These are phyloP conservation scores for Hypomyces rosellus DNA, from an alignment of 2,329 filamentous ascomycete species.

Conservation along the genomic window DNA sequence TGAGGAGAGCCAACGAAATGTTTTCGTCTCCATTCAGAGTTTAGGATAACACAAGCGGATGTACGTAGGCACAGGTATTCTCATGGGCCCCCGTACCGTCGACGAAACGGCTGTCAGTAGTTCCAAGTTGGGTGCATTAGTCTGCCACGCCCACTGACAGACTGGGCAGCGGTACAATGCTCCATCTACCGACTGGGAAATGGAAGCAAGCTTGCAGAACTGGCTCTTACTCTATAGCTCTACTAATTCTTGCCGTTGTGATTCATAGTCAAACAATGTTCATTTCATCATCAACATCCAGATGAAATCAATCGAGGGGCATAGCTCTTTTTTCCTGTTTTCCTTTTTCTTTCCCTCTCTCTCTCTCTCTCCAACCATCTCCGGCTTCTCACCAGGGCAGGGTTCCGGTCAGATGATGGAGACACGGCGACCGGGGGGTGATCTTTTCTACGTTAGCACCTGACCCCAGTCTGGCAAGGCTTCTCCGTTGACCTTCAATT, in stretches of 20 bases:
- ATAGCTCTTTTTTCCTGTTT: too few species aligned
- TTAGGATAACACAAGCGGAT: too few species aligned
- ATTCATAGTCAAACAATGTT: not conserved
- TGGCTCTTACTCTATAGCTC: not conserved
- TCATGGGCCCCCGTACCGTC: not conserved
- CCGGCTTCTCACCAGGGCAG: not conserved
- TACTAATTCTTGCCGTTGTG: too few species aligned
- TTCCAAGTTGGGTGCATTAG: constrained; percentile 1
- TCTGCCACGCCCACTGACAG: not conserved
- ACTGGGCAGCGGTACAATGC: not conserved
- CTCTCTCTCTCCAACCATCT: too few species aligned
- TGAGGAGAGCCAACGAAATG: too few species aligned
- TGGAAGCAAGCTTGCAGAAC: not conserved
- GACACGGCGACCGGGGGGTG: not conserved
- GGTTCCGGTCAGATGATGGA: constrained; percentile 3
- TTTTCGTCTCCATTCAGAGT: too few species aligned
- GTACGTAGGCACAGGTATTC: not conserved
- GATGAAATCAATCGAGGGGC: too few species aligned
- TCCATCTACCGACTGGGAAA: not conserved
- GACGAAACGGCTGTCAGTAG: constrained; percentile 6
- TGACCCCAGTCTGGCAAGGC: not conserved
- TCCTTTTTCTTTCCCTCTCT: too few species aligned
- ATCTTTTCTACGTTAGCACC: not conserved
- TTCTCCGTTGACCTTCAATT: not conserved
- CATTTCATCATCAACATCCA: not conserved